Base-by-base conservation (phyloP, 371 early-diverging fungal species). In the Batrachochytrium dendrobatidis region DNA sequence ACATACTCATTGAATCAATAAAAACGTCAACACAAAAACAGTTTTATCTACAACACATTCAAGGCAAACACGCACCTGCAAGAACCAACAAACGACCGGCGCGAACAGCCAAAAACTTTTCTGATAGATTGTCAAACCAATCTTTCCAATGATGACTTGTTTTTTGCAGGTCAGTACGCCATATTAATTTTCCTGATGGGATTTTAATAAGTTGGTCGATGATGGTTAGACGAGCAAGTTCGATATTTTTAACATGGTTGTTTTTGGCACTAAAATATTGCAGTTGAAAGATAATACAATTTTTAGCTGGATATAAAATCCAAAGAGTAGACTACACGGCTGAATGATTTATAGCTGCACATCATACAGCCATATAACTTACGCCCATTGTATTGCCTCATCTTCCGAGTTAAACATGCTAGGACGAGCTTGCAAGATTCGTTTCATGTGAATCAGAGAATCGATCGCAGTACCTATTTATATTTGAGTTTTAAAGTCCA, bases 111-210 rank as follows among this genome's bases (percentile, higher is more conserved):
- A 93, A 67, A 66, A 95, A 96, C 55, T 89, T 88, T 25, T 73
- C 66, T 6, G 92, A 91, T 60, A 96, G 58, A 0, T 83, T 87
- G 20, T 66, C 63, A 67, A 92, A 96, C 97, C 97, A 96, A 17
- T 76, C 85, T 59, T 79, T 70, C 95, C 95, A 95, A 63, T 82
- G 88, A 25, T 72, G 74, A 57, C 83, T 77, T 0, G 92, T 85
- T 1, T 77, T 77, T 2, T 65, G 59, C 29, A 95, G 63, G 66
- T 90, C 81, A 0, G 91, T 91, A 83, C 89, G n/a, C 80, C 72
- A 75, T 65, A 81, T 34, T 35, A 58, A 74, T 31, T 39, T 28
- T 1, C 26, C 22, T 10, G 18, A 25, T 0, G 31, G 30, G 15
- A 3, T 7, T 12, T 5, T 12, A 12, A 45, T 12, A 5, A 45